Percentiles rank a stretch among this genome's conserved stretches.
Conservation (phyloP, 129 eudicot species). For the Lactuca sativa region DNA sequence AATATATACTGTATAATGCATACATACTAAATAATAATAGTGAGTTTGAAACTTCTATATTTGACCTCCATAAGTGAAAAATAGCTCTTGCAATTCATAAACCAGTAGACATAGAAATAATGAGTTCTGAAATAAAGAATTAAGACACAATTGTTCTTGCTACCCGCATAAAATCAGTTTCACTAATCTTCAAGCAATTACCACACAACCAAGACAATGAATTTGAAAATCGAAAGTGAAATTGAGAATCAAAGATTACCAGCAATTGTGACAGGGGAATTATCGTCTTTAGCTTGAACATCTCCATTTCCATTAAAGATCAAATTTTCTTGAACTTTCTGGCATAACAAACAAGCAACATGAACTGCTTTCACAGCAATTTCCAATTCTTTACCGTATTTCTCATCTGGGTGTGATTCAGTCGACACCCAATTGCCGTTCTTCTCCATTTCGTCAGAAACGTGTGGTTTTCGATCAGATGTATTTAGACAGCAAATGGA, state of each 20-base stretch:
- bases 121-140: neutral
- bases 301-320: constrained; percentile 38
- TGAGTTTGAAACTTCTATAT: constrained; percentile 1
- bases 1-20: too few relatives aligned
- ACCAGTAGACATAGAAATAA: constrained; percentile 1
- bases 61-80: constrained; percentile 20
- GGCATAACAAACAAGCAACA: constrained; percentile 77
- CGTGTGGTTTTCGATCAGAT: constrained; percentile 27
- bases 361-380: constrained; percentile 89
- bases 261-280: constrained; percentile 88
- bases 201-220: neutral
- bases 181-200: constrained; percentile 4
- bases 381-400: constrained; percentile 60
- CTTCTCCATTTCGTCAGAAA: constrained; percentile 43
- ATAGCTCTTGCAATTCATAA: constrained; percentile 3
- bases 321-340: constrained; percentile 61
- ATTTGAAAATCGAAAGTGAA: neutral
- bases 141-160: neutral
- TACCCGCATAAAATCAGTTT: constrained; percentile 13
- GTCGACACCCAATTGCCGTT: constrained; percentile 13
- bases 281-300: constrained; percentile 76
- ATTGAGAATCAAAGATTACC: constrained; percentile 36
- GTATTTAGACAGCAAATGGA: constrained; percentile 34
- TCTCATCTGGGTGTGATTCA: constrained; percentile 24
- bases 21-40: neutral